A percentile compares a stretch with the other conserved stretches of the same genome.
Evolutionary conservation across 257 asterid species (phyloP).

Genomic region (Salvia hispanica): DNA sequence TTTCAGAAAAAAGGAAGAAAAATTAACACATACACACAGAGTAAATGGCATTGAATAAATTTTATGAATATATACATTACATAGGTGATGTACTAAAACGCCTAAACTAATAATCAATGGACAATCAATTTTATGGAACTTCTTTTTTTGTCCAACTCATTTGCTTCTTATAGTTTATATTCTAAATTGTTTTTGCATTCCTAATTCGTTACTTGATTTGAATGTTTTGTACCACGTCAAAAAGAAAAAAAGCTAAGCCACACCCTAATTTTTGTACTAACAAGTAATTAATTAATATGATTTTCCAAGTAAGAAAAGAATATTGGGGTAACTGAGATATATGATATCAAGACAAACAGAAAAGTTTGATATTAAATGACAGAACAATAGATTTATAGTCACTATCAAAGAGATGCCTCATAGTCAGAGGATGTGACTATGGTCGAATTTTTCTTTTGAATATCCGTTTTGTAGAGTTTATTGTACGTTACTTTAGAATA

Average conservation of each 20-base stretch:
- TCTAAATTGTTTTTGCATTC: too few relatives aligned
- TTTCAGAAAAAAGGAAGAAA: too few relatives aligned
- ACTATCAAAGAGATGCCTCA: background rate
- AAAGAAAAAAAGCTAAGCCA: background rate
- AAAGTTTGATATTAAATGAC: background rate
- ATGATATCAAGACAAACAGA: constrained; percentile 1
- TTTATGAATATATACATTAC: too few relatives aligned
- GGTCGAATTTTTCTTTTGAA: background rate
- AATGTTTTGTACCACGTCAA: background rate
- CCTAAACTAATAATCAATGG: too few relatives aligned
- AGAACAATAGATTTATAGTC: constrained; percentile 12
- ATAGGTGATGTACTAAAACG: too few relatives aligned
- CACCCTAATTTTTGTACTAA: background rate
- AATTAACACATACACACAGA: too few relatives aligned
- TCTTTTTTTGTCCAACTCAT: too few relatives aligned
- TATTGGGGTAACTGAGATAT: background rate
- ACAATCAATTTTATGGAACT: too few relatives aligned
- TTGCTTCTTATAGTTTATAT: too few relatives aligned
- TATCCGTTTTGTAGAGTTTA: background rate
- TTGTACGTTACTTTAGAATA: background rate
- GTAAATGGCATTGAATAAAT: too few relatives aligned
- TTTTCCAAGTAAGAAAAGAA: background rate
- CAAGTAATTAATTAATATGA: background rate
- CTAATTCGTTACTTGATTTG: too few relatives aligned
- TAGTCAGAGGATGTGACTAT: background rate